Evolutionary conservation across 352 stramenopile genomes (phyloP), one percentile per base, ranked within the genome.

Genomic region (Pythium periplocum): DNA sequence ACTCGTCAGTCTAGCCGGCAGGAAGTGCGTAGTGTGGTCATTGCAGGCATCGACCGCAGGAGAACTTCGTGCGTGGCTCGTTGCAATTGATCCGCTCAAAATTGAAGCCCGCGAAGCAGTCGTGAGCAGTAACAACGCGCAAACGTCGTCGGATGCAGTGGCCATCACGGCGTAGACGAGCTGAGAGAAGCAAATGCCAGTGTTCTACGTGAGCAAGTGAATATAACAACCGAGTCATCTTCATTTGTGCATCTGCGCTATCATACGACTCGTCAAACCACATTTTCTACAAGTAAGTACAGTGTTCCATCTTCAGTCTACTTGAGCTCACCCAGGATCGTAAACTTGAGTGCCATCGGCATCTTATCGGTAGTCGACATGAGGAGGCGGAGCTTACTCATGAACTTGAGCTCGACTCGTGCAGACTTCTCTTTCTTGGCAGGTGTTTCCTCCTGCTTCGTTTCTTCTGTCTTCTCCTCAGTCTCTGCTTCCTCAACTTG

Each of bases 291-390:
- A 26, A 26, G 17, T 26, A 26, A 26, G 17, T 26, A 26, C 17
- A 26, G 17, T 26, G 17, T 26, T 26, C 17, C 17, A 26, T 26
- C 17, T 26, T 26, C 17, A 26, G 17, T 26, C 17, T 26, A 26
- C 17, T 26, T 26, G 17, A 26, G 17, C 17, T 26, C 17, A 26
- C 62, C 73, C 37, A 85, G 50, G 36, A 88, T 48, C 6, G 61
- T 54, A 54, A 87, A 90, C 36, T 65, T 71, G 31, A 90, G 55
- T 12, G 72, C 67, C 11, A 87, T 46, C 33, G 78, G 78, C 78
- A 90, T 90, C 44, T 71, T 72, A 37, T 74, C 73, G 4, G 78
- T 90, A 8, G 74, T 80, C 34, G 65, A 79, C 78, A 90, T 86
- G 42, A 60, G 58, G 51, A 90, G 62, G 1, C 66, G 66, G 42